Evolutionary conservation across 306 rosid genomes (phyloP).

Genomic region (Argentina anserina): DNA sequence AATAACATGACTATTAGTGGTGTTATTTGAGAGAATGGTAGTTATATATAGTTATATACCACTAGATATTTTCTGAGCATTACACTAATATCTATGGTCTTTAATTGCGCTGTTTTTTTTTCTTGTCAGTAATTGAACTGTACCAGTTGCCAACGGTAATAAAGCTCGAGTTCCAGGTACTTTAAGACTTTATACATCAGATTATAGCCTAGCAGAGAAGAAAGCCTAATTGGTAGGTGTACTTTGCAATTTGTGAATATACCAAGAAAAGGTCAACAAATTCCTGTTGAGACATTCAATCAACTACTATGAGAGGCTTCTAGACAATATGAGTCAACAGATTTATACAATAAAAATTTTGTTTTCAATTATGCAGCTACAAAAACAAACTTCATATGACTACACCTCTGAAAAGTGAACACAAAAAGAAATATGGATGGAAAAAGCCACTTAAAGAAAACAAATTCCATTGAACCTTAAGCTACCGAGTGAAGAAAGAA

Average conservation of each 20-base stretch:
- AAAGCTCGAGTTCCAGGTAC: neutral
- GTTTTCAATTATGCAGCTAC: neutral
- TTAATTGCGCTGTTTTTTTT: neutral
- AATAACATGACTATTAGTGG: neutral
- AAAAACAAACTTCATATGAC: neutral
- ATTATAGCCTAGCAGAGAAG: neutral
- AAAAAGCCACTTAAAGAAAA: neutral
- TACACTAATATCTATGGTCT: neutral
- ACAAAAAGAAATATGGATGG: neutral
- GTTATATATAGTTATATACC: neutral
- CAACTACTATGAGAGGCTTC: neutral
- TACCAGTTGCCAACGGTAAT: neutral
- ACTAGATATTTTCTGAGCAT: neutral
- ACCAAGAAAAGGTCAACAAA: neutral
- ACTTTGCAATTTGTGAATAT: neutral
- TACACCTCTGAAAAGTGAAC: neutral
- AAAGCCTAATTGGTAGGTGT: neutral
- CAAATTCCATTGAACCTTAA: neutral
- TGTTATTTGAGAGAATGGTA: neutral
- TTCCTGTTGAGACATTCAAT: neutral
- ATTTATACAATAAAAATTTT: neutral
- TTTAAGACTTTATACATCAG: neutral
- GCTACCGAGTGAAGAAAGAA: constrained; percentile 14
- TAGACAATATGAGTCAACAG: neutral
- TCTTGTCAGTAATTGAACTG: neutral